Evolutionary conservation across 495 filamentous ascomycete genomes (phyloP), one percentile per base, ranked within the genome.

Genomic region (Penicillium canariense): DNA sequence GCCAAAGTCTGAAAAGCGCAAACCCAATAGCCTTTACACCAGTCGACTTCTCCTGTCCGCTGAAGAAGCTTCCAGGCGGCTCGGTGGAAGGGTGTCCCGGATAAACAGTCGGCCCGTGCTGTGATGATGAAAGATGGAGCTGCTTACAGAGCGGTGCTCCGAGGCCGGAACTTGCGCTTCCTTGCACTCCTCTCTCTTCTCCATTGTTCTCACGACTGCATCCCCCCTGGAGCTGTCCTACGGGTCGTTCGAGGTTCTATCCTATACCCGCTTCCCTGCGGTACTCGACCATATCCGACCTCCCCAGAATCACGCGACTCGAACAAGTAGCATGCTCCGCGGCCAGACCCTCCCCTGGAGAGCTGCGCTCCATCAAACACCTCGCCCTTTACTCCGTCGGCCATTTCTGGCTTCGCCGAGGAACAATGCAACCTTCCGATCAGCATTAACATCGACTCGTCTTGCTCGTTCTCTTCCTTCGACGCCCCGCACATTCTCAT

Each of bases 311-410:
- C 57, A 34, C 38, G 54, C 60, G 59, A 59, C 39, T 31, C 51
- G 43, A 46, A 28, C 53, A 25, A 62, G 52, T 68, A 81, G 77
- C 69, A 81, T 81, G 78, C 68, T 80, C 68, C 73, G 74, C 71
- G 72, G 75, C 68, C 77, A 78, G 69, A 75, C 74, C 58, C 68
- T 80, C 62, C 76, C 77, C 72, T 81, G 78, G 79, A 80, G 79
- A 73, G 76, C 72, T 69, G 72, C 73, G 66, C 75, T 80, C 70
- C 74, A 75, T 49, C 67, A 70, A 68, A 72, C 70, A 58, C 61
- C 70, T 66, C 73, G 73, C 51, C 58, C 73, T 50, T 53, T 73
- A 30, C 52, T 71, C 43, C 62, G 66, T 45, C 67, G 65, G 40
- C 56, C 72, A 30, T 62, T 68, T n/a, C 58, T 68, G 39, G 50